Conservation (phyloP, 495 filamentous ascomycete genomes). For the Bacidia gigantensis region DNA sequence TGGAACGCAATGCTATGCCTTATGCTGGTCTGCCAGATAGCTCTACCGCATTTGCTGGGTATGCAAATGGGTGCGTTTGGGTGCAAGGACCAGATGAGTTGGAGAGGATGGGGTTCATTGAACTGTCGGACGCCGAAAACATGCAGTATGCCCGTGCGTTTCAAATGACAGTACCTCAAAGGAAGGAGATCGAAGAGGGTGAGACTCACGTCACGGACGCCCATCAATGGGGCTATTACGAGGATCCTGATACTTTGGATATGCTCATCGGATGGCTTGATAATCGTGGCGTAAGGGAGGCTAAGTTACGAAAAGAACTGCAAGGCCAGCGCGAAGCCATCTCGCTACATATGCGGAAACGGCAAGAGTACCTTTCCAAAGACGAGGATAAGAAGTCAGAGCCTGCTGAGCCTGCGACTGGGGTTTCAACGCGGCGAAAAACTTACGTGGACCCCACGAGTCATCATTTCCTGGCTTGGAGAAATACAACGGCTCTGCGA, state of each 20-base stretch:
- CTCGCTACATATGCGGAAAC: constrained; percentile 60
- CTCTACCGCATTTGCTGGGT: constrained; percentile 73
- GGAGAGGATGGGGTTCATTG: constrained; percentile 74
- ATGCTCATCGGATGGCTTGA: constrained; percentile 80
- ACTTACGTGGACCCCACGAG: constrained; percentile 44
- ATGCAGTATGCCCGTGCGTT: constrained; percentile 48
- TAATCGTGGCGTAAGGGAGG: constrained; percentile 64
- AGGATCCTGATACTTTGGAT: constrained; percentile 63
- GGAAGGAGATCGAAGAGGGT: constrained; percentile 79
- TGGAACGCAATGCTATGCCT: constrained; percentile 97
- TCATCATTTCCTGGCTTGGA: constrained; percentile 70
- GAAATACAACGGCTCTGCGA: constrained; percentile 59
- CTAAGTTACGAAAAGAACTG: constrained; percentile 75
- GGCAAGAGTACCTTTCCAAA: constrained; percentile 53
- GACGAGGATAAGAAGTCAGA: constrained; percentile 38
- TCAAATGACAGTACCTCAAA: constrained; percentile 66
- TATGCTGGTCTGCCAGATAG: constrained; percentile 76
- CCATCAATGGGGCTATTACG: constrained; percentile 79
- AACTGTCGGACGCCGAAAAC: constrained; percentile 54
- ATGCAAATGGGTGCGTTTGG: constrained; percentile 92
- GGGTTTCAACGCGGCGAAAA: constrained; percentile 67
- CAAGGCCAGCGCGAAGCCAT: constrained; percentile 65
- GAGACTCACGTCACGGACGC: constrained; percentile 63
- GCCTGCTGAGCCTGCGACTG: constrained; percentile 42
- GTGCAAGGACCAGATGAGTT: constrained; percentile 87